Evolutionary conservation across 305 asterid species (phyloP), one percentile per base, ranked within the genome.

Genomic region (Fraxinus latifolia): DNA sequence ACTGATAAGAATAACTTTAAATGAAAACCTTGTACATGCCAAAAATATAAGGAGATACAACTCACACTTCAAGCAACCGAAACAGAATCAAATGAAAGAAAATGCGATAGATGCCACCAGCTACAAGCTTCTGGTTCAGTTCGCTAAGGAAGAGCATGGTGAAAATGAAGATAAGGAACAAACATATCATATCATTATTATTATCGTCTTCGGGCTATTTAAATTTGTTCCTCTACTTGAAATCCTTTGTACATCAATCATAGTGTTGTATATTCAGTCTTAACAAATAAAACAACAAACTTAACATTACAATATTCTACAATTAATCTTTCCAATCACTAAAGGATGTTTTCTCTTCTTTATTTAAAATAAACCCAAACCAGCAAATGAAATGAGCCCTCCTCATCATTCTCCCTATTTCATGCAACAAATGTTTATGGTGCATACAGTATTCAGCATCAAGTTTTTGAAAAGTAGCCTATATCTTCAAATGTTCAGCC

Each of bases 41-140:
- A 32, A 73, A 73, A 78, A 14, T 33, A 44, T 29, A 27, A 29
- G 37, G 76, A 42, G 62, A 23, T 32, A 2, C 39, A n/a, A 74
- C 58, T 36, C 70, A 72, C 72, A 39, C 67, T 31, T 60, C 15
- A 79, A 50, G 67, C 37, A 83, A 58, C 68, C 27, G 3, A 85
- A 39, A 1, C 14, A 14, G 58, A 70, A 47, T 47, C 32, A 36
- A 71, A 81, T 76, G 72, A 47, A 68, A 76, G 75, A 21, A 39
- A 76, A 74, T 62, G 72, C 15, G 23, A 77, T 33, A 65, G 37
- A 78, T 55, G 62, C 83, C 80, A 50, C 83, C 29, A 81, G 53
- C 74, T 29, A 76, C 77, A 77, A 67, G 77, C 44, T 25, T 31
- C 50, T 29, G 53, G 25, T 77, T 50, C 78, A 77, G 55, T 11